Evolutionary conservation across 768 basidiomycete species (phyloP).

Genomic region (Lentinula aciculospora): DNA sequence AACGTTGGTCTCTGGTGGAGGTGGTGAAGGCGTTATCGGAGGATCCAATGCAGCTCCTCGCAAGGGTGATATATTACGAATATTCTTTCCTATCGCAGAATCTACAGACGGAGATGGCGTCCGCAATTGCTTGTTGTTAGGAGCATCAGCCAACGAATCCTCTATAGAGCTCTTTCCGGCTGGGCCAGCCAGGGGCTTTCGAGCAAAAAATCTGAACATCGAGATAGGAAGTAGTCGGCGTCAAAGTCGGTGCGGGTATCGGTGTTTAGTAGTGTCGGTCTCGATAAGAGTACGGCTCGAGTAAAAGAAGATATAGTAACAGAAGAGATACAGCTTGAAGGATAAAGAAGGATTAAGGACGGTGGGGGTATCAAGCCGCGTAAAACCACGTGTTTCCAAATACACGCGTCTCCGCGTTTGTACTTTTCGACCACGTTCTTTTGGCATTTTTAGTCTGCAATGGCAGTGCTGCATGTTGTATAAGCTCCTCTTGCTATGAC

Average conservation of each 20-base stretch:
- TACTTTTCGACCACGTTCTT: neutral
- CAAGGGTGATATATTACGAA: constrained; percentile 17
- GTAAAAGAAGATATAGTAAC: too few species aligned
- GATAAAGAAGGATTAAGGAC: too few species aligned
- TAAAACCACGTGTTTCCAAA: neutral
- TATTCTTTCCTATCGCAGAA: constrained; percentile 8
- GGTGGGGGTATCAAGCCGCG: constrained; percentile 2
- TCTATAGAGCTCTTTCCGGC: neutral
- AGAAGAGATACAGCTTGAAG: too few species aligned
- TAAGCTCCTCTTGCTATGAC: too few species aligned
- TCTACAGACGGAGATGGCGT: constrained; percentile 50
- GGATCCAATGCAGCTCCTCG: constrained; percentile 28
- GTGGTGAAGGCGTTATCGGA: constrained; percentile 28
- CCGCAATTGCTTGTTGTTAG: constrained; percentile 31
- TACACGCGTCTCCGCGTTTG: neutral
- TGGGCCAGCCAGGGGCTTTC: neutral
- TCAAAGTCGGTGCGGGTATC: neutral
- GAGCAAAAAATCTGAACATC: constrained; percentile 10
- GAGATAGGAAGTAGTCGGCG: neutral
- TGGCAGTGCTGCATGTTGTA: too few species aligned
- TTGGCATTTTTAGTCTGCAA: neutral
- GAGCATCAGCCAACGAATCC: neutral
- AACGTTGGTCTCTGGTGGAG: constrained; percentile 6
- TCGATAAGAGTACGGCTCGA: too few species aligned
- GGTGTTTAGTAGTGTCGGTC: too few species aligned